Evolutionary conservation across 1,284 basidiomycete species (phyloP).

Genomic region (Meripilus lineatus): DNA sequence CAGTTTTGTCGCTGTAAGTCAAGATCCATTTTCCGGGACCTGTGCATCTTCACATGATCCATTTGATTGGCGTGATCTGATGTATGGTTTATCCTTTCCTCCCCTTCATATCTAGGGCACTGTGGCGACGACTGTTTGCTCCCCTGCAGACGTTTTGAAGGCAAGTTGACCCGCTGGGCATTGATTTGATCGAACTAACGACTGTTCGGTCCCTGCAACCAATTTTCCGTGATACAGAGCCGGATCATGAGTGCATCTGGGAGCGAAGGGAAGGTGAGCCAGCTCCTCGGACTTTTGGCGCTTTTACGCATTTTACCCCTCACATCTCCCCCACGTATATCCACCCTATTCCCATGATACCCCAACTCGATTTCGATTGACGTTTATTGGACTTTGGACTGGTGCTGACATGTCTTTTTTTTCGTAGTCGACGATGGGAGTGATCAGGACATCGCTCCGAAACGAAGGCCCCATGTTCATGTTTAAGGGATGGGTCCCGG

Average conservation of each 20-base stretch:
- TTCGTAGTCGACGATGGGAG: constrained; percentile 58
- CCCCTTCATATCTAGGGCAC: too few species aligned
- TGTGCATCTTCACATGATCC: constrained; percentile 2
- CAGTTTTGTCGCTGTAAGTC: constrained; percentile 75
- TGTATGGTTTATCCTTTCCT: too few species aligned
- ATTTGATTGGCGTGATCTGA: constrained; percentile 1
- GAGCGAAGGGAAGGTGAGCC: constrained; percentile 63
- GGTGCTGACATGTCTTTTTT: constrained; percentile 6
- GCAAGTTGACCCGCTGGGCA: constrained; percentile 27
- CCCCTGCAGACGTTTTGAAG: constrained; percentile 90
- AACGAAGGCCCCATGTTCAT: constrained; percentile 87
- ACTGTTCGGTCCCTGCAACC: constrained; percentile 3
- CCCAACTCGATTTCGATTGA: background rate
- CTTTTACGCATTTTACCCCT: too few species aligned
- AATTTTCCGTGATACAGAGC: constrained; percentile 36
- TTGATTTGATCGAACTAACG: background rate
- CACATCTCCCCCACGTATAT: too few species aligned
- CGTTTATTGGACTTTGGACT: background rate
- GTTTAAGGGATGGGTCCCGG: constrained; percentile 89
- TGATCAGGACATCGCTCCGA: constrained; percentile 69
- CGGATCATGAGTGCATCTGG: constrained; percentile 90
- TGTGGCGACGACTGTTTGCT: constrained; percentile 91
- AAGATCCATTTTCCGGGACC: too few species aligned
- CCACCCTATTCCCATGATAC: too few species aligned
- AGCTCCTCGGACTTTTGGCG: too few species aligned